Evolutionary conservation across 1,139 yeast genomes (phyloP), one percentile per base, ranked within the genome.

Genomic region (Yueomyces sp.): DNA sequence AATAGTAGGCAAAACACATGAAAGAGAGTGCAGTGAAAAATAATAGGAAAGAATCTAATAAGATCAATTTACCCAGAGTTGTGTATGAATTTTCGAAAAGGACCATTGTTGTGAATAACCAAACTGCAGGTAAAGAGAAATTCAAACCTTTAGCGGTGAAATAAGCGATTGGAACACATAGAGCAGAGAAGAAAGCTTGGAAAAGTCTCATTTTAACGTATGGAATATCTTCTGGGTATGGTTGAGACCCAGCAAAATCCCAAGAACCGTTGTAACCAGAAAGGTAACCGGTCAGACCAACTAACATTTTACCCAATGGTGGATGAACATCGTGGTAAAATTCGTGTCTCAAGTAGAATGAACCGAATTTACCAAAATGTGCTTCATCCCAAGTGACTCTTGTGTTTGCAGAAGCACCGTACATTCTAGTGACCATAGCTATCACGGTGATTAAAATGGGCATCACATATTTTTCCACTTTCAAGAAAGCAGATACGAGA

Each of bases 241-340:
- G 65, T 48, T 78, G 76, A 44, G 98, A 96, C 41, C 94, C 81
- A 41, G 87, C 93, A 69, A 93, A 93, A 59, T 81, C 93, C 81
- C 93, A 93, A 3, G 94, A 80, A 35, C 98, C 98, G 61, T 91
- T 84, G 68, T 87, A 91, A 40, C 95, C 94, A 36, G 96, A 96
- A 50, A 93, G 60, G 59, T 81, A 89, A 12, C 98, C 99, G 11
- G 96, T 84, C 36, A 93, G 70, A 1, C 96, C 99, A 49, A 89
- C 89, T 50, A 93, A 73, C 96, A 93, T 87, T 65, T 93, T 93
- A 37, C 97, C 98, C 55, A 93, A 74, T 2, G 98, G 98, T 41
- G 99, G 99, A 64, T 91, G 99, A 47, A 91, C 98, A 67, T 91
- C 99, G 60, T 87, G 96, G 63, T 89, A 89, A 62, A 87, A 89